phyloP scores from a whole-genome alignment of 2,329 filamentous ascomycete genomes.

The Rhexocercosporidium sp. region DNA sequence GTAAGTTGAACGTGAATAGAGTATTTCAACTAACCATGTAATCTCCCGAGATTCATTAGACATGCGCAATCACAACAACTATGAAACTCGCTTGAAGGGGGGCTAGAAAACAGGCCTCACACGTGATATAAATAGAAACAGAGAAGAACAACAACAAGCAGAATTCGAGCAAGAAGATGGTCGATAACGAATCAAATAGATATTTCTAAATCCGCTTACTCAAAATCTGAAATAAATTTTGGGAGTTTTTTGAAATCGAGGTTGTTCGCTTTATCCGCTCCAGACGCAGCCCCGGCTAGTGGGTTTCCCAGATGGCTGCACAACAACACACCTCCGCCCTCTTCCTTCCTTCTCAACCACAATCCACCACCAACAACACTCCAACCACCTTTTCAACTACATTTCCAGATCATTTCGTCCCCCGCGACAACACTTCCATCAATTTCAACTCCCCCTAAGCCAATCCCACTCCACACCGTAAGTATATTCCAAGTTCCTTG shows the following conservation, averaged over 20 bases:
- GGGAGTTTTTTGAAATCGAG: slow-evolving; percentile 21
- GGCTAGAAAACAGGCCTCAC: slow-evolving; percentile 4
- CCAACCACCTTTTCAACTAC: slow-evolving; percentile 21
- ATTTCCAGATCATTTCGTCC: slow-evolving; percentile 17
- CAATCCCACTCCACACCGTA: slow-evolving; percentile 27
- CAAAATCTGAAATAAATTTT: not conserved
- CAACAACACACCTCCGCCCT: slow-evolving; percentile 32
- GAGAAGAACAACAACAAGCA: not conserved
- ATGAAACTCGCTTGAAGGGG: slow-evolving; percentile 9
- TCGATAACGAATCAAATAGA: not conserved
- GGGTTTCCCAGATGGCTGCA: slow-evolving; percentile 27
- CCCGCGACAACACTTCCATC: slow-evolving; percentile 25
- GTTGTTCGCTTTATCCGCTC: slow-evolving; percentile 28
- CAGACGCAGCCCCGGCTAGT: slow-evolving; percentile 24
- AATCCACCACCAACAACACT: slow-evolving; percentile 30
- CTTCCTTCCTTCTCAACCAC: slow-evolving; percentile 25
- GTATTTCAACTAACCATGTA: no score
- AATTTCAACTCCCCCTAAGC: slow-evolving; percentile 5
- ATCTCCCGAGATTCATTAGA: not conserved
- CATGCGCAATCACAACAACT: slow-evolving; percentile 6
- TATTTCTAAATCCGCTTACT: not conserved
- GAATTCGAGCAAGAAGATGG: not conserved
- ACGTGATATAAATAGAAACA: slow-evolving; percentile 19
- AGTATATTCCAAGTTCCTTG: slow-evolving; percentile 32
- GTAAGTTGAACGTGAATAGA: no score